phyloP scores from a whole-genome alignment of 1,139 yeast genomes.

The Taphrina pruni region DNA sequence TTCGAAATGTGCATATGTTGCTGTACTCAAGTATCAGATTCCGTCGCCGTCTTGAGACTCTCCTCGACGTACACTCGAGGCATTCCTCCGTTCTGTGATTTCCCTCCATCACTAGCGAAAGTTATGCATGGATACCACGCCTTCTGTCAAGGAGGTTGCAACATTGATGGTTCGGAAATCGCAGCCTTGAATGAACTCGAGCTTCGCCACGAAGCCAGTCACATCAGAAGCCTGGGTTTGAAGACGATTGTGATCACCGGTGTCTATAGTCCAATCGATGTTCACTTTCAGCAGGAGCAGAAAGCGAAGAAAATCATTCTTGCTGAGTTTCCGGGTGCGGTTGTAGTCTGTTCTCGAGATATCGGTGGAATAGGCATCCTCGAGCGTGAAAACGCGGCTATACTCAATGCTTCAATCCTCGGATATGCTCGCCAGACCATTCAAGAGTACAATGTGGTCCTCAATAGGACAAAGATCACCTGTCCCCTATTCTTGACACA shows the following conservation, averaged over 20 bases:
- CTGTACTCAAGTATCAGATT: conserved; percentile 43
- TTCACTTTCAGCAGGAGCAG: conserved; percentile 51
- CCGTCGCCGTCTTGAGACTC: conserved; percentile 55
- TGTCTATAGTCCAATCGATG: conserved; percentile 53
- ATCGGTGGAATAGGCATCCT: conserved; percentile 56
- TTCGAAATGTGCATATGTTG: not conserved
- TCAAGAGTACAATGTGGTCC: conserved; percentile 53
- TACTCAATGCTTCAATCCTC: conserved; percentile 56
- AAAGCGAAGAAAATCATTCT: conserved; percentile 51
- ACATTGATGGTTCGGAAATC: conserved; percentile 55
- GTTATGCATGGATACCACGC: conserved; percentile 53
- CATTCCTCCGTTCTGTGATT: conserved; percentile 55
- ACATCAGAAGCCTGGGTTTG: conserved; percentile 51
- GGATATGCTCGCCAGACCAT: conserved; percentile 54
- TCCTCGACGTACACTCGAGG: conserved; percentile 54
- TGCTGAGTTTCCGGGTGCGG: conserved; percentile 51
- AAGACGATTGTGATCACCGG: conserved; percentile 54
- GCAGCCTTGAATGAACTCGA: conserved; percentile 52
- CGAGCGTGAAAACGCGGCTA: conserved; percentile 57
- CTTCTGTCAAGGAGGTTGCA: conserved; percentile 54
- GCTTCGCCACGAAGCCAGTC: conserved; percentile 50
- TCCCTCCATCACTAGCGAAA: conserved; percentile 53
- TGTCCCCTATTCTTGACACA: conserved; percentile 56
- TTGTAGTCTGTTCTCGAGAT: conserved; percentile 53
- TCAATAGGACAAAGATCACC: conserved; percentile 50